Evolutionary conservation across 139 green algal genomes (phyloP).

Genomic region (Tetraselmis chui): DNA sequence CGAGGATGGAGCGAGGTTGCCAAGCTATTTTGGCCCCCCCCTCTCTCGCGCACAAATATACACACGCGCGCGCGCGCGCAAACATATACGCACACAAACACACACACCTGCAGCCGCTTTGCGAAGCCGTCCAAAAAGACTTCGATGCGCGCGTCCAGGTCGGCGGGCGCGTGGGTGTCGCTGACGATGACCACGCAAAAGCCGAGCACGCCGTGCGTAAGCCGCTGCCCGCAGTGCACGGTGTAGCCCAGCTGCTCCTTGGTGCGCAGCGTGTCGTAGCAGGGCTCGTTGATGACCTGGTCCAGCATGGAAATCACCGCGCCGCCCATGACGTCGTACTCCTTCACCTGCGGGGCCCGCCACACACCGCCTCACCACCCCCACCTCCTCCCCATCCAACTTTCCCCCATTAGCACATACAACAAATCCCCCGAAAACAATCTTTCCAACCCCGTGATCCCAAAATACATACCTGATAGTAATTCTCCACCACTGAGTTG

Average conservation of each 20-base stretch:
- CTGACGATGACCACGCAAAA: slow-evolving; percentile 50
- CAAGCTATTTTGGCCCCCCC: not conserved
- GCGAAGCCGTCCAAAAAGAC: slow-evolving; percentile 63
- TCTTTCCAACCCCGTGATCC: no score
- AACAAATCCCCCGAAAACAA: no score
- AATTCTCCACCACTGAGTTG: slow-evolving; percentile 78
- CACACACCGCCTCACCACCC: not conserved
- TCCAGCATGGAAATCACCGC: slow-evolving; percentile 14
- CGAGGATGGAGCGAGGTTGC: not conserved
- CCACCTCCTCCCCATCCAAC: no score
- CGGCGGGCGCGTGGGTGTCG: slow-evolving; percentile 24
- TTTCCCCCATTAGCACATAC: no score
- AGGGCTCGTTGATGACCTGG: slow-evolving; percentile 68
- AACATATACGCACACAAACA: not conserved
- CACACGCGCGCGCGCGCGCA: not conserved
- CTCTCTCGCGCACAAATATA: no score
- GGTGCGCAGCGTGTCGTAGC: slow-evolving; percentile 79
- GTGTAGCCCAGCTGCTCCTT: slow-evolving; percentile 94
- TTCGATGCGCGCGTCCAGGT: slow-evolving; percentile 69
- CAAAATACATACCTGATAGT: slow-evolving; percentile 59
- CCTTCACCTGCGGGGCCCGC: slow-evolving; percentile 28
- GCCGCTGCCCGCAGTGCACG: slow-evolving; percentile 62
- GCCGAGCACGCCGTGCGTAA: slow-evolving; percentile 79
- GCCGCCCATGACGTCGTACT: not conserved
- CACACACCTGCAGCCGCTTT: slow-evolving; percentile 21